Base-by-base conservation (phyloP, 495 filamentous ascomycete genomes). In the Zalerion maritima region DNA sequence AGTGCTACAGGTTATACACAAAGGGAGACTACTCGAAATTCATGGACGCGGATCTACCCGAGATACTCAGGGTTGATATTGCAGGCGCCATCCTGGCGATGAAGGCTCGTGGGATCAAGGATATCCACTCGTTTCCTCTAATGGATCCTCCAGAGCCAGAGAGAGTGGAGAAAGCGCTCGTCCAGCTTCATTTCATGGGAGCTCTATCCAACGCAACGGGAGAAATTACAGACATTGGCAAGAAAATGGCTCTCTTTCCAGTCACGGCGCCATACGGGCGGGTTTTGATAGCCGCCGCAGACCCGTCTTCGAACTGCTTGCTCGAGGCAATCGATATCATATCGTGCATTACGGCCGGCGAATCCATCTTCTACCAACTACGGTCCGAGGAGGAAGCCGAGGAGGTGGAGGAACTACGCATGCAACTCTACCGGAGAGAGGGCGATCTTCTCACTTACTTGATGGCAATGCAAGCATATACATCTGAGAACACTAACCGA, bases 361-460 rank as follows among this genome's bases (percentile, higher is more conserved):
- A 93, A 43, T 86, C 81, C 35, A 74, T 96, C 27, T 94, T 93
- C 48, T 50, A 86, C 7, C 81, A 83, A 28, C 60, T 80, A 0
- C 69, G 68, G 4, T 76, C 79, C 0, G 89, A 94, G 33, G 86
- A 94, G 37, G 75, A 70, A 26, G 72, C 71, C 24, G 84, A 93
- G 37, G 64, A 76, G 26, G 78, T 79, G 1, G 79, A 87, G 34
- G 57, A 61, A 6, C 69, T 72, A 5, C 67, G 85, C 11, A 71
- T 68, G 14, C 78, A 84, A 41, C 64, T 97, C 1, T 73, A 69
- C 31, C 67, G 81, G 2, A 60, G 84, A 24, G 80, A 93, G 50
- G 91, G 91, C 13, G 91, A 99, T 45, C 76, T 94, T 35, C 52
- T 96, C 28, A 94, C 86, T 1, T 70, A 86, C 42, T 58, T 99